Conservation (phyloP, 495 filamentous ascomycete genomes). For the Melanomma pulvis-pyrius region DNA sequence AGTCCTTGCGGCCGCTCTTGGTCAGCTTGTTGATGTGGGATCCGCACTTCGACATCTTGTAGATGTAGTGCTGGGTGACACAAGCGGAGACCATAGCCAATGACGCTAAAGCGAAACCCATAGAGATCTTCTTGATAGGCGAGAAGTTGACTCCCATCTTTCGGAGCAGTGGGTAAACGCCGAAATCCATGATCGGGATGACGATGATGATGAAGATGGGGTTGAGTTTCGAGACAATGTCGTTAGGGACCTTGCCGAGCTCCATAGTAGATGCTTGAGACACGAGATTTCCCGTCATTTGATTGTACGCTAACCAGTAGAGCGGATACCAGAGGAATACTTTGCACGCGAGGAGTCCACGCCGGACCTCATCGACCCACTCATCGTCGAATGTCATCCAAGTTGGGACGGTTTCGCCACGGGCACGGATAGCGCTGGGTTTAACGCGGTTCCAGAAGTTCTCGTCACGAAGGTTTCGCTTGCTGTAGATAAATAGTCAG, state of each 20-base stretch:
- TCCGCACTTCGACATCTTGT: constrained; percentile 18
- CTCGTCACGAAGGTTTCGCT: constrained; percentile 23
- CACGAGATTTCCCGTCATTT: constrained; percentile 69
- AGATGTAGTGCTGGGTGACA: constrained; percentile 25
- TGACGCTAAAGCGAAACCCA: constrained; percentile 52
- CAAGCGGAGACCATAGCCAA: constrained; percentile 32
- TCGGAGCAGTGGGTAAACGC: constrained; percentile 63
- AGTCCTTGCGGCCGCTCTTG: background rate
- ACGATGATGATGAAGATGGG: constrained; percentile 65
- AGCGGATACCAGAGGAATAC: constrained; percentile 56
- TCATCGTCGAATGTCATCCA: constrained; percentile 41
- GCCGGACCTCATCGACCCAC: constrained; percentile 42
- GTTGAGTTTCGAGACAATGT: constrained; percentile 77
- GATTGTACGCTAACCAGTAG: constrained; percentile 66
- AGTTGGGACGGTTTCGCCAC: constrained; percentile 7
- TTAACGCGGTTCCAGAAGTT: constrained; percentile 39
- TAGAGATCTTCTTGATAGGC: constrained; percentile 71
- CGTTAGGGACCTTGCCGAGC: constrained; percentile 73
- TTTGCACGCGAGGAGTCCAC: constrained; percentile 35
- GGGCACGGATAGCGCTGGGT: constrained; percentile 16
- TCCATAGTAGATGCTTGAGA: constrained; percentile 74
- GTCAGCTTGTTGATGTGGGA: background rate
- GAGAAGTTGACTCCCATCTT: constrained; percentile 66
- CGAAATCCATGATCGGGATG: constrained; percentile 15
- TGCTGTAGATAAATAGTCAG: background rate